Percentiles rank a stretch among this genome's conserved stretches.
These are phyloP conservation scores for Talaromyces albobiverticillius DNA, from an alignment of 2,329 filamentous ascomycete genomes.

Conservation along the genomic window DNA sequence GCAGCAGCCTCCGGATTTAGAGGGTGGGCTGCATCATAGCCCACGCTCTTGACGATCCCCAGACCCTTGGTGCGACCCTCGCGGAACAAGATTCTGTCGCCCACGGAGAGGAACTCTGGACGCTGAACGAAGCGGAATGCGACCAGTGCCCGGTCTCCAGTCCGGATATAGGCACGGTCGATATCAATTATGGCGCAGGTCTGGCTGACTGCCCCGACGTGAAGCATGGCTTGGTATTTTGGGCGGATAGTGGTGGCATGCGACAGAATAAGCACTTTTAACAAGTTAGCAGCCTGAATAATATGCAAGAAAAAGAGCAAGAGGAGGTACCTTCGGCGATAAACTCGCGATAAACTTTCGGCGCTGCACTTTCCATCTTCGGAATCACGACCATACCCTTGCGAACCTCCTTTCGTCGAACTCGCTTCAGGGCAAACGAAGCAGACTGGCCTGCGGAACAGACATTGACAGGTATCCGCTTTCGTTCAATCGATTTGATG, in stretches of 20 bases:
- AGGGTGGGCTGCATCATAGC: constrained; percentile 70
- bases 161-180: constrained; percentile 90
- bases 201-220: constrained; percentile 91
- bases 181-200: constrained; percentile 98
- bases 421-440: constrained; percentile 82
- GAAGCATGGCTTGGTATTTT: constrained; percentile 97
- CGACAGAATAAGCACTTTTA: constrained; percentile 78
- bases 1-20: constrained; percentile 36
- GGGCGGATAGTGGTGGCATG: constrained; percentile 97
- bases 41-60: constrained; percentile 87
- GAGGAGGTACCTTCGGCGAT: constrained; percentile 64
- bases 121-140: constrained; percentile 93
- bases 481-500: constrained; percentile 90
- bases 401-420: constrained; percentile 85
- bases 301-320: neutral
- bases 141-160: constrained; percentile 88
- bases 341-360: constrained; percentile 73
- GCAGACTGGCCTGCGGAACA: constrained; percentile 90
- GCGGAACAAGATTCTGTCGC: constrained; percentile 86
- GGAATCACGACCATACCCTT: constrained; percentile 98
- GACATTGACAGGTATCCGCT: constrained; percentile 82
- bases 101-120: constrained; percentile 85
- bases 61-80: constrained; percentile 94
- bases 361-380: constrained; percentile 67
- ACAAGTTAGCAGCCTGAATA: neutral